These are phyloP conservation scores for Circinella minor DNA, from an alignment of 371 early-diverging fungal species.

Conservation along the genomic window DNA sequence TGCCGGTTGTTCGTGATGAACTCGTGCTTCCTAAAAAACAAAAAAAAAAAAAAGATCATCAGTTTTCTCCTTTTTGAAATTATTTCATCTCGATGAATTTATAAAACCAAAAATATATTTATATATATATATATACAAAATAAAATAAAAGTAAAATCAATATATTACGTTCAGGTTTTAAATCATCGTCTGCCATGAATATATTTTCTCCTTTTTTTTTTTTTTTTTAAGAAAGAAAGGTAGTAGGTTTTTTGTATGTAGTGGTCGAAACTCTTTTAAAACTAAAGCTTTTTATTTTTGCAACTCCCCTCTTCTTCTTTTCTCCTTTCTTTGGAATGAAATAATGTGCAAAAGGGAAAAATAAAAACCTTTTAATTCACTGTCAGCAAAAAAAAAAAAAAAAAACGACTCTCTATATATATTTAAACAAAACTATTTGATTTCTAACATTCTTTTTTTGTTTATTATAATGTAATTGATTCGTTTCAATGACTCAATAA, in stretches of 20 bases:
- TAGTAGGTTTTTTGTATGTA: too few species aligned
- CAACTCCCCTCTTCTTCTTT: constrained; percentile 2
- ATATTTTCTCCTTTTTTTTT: not conserved
- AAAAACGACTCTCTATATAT: too few species aligned
- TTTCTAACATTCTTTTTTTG: too few species aligned
- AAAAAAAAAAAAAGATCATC: too few species aligned
- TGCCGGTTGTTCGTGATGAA: constrained; percentile 43
- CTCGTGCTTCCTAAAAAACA: constrained; percentile 16
- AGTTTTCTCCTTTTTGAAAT: too few species aligned
- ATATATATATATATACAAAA: not conserved
- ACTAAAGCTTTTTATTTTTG: not conserved
- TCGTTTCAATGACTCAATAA: too few species aligned
- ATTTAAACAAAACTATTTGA: too few species aligned
- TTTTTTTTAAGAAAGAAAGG: not conserved
- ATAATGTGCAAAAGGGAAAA: too few species aligned
- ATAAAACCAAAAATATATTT: too few species aligned
- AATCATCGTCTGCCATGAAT: constrained; percentile 16
- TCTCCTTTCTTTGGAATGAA: not conserved
- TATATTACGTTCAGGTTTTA: constrained; percentile 15
- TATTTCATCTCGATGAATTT: not conserved
- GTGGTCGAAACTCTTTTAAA: not conserved
- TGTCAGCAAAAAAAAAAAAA: too few species aligned
- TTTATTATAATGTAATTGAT: too few species aligned
- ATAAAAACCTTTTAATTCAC: too few species aligned
- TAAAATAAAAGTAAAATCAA: not conserved